Evolutionary conservation across 164 flowering plant species (phyloP).

Genomic region (Pachysandra terminalis): DNA sequence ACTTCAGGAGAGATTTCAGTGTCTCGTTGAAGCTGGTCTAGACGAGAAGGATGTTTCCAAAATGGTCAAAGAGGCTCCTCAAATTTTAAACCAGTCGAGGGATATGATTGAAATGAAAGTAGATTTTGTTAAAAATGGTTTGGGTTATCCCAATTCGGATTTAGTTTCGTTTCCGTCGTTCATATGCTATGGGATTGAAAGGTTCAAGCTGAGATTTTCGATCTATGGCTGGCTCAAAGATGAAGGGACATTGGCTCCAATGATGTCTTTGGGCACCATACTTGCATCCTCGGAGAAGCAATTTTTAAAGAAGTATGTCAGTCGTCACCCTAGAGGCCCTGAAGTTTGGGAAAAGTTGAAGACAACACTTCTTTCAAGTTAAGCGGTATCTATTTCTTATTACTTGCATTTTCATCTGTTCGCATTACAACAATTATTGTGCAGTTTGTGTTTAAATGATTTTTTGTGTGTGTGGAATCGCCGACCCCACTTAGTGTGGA

Average conservation of each 20-base stretch:
- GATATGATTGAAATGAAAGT: constrained; percentile 48
- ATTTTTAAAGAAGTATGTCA: constrained; percentile 42
- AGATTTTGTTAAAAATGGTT: constrained; percentile 45
- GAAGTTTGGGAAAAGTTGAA: constrained; percentile 54
- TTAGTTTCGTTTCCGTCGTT: constrained; percentile 44
- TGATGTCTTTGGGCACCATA: constrained; percentile 47
- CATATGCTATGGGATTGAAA: constrained; percentile 35
- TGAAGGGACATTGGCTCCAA: constrained; percentile 32
- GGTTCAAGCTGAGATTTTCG: constrained; percentile 46
- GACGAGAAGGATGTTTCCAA: constrained; percentile 35
- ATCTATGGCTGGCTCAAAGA: constrained; percentile 69
- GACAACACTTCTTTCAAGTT: constrained; percentile 25
- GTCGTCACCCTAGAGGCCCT: constrained; percentile 58
- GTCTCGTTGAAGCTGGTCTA: constrained; percentile 58
- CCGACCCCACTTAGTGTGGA: too few relatives aligned
- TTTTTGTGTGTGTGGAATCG: too few relatives aligned
- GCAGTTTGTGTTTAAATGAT: too few relatives aligned
- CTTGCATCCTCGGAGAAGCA: constrained; percentile 39
- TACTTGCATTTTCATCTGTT: neutral
- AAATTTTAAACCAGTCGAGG: constrained; percentile 47
- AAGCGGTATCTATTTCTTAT: too few relatives aligned
- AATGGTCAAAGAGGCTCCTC: constrained; percentile 54
- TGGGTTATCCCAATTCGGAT: constrained; percentile 51
- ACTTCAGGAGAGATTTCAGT: constrained; percentile 69
- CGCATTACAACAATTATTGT: too few relatives aligned